These are phyloP conservation scores for Penicillium corylophilum DNA, from an alignment of 2,329 filamentous ascomycete genomes.

Conservation along the genomic window DNA sequence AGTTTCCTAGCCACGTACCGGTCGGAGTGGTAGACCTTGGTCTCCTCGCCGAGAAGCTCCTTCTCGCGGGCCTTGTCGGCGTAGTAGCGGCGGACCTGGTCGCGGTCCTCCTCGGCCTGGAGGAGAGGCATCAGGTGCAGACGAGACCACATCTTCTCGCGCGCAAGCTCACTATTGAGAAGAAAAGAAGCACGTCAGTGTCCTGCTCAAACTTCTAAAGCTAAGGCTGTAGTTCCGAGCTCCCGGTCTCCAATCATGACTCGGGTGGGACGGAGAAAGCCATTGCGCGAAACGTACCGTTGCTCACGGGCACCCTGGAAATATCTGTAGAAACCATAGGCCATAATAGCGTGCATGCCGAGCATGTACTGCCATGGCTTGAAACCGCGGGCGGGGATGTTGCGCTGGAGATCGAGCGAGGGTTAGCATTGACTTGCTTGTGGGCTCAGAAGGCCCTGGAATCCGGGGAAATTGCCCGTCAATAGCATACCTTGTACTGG, in stretches of 20 bases:
- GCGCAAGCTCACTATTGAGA: slow-evolving; percentile 73
- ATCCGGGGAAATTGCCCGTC: not conserved
- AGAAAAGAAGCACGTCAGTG: slow-evolving; percentile 9
- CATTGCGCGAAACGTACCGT: slow-evolving; percentile 63
- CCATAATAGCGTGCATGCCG: slow-evolving; percentile 75
- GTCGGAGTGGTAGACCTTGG: slow-evolving; percentile 83
- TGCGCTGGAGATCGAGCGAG: slow-evolving; percentile 60
- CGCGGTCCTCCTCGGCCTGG: slow-evolving; percentile 94
- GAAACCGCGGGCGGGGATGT: slow-evolving; percentile 88
- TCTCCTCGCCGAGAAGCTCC: slow-evolving; percentile 80
- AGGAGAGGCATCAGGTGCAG: slow-evolving; percentile 92
- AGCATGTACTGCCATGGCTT: slow-evolving; percentile 75
- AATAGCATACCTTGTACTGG: slow-evolving; percentile 80
- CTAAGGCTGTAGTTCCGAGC: not conserved
- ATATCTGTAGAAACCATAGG: slow-evolving; percentile 86
- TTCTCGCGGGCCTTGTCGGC: slow-evolving; percentile 89
- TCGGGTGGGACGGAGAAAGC: slow-evolving; percentile 13
- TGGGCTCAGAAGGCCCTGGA: slow-evolving; percentile 1
- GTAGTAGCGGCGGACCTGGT: slow-evolving; percentile 81
- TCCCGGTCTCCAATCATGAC: slow-evolving; percentile 8
- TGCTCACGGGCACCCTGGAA: slow-evolving; percentile 82
- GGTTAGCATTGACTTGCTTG: slow-evolving; percentile 7
- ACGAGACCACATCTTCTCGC: slow-evolving; percentile 97
- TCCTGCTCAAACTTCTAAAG: not conserved
- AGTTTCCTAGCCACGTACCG: slow-evolving; percentile 59